Conservation (phyloP, 2,329 filamentous ascomycete species). For the Talaromyces sp. region DNA sequence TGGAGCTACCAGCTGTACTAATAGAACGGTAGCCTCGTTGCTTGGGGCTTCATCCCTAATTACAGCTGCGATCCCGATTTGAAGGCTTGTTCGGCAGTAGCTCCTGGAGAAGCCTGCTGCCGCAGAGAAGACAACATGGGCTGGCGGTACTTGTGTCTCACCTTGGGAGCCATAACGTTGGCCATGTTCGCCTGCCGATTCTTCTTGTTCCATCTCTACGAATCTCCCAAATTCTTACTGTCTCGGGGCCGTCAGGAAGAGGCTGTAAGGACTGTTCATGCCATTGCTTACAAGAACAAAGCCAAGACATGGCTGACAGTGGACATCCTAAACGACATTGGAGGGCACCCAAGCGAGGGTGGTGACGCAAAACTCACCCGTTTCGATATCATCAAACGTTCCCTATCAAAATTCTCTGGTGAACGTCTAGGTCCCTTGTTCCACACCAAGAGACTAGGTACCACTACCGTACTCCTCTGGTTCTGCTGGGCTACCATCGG, state of each 20-base stretch:
- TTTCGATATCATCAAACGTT: constrained; percentile 56
- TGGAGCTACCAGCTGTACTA: background rate
- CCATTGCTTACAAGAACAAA: constrained; percentile 70
- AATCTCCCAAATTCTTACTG: constrained; percentile 81
- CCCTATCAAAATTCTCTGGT: constrained; percentile 65
- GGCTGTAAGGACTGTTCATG: constrained; percentile 76
- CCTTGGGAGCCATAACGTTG: constrained; percentile 70
- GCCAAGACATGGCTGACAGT: constrained; percentile 72
- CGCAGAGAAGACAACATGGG: constrained; percentile 60
- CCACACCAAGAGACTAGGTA: constrained; percentile 46
- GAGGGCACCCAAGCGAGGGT: constrained; percentile 48
- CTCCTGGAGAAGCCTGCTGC: constrained; percentile 40
- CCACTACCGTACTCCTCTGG: constrained; percentile 61
- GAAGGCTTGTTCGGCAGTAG: constrained; percentile 32
- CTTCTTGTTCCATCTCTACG: constrained; percentile 76
- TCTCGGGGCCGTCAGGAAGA: constrained; percentile 73
- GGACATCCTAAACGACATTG: constrained; percentile 60
- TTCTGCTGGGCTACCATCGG: constrained; percentile 81
- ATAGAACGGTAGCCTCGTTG: constrained; percentile 46
- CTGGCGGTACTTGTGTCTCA: constrained; percentile 72
- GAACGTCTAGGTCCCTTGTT: constrained; percentile 67
- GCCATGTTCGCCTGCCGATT: constrained; percentile 76
- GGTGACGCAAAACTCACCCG: constrained; percentile 43
- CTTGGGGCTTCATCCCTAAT: constrained; percentile 72
- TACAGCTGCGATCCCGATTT: constrained; percentile 53